Evolutionary conservation across 192 early-diverging fungal species (phyloP).

Genomic region (Chytriomyces sp.): DNA sequence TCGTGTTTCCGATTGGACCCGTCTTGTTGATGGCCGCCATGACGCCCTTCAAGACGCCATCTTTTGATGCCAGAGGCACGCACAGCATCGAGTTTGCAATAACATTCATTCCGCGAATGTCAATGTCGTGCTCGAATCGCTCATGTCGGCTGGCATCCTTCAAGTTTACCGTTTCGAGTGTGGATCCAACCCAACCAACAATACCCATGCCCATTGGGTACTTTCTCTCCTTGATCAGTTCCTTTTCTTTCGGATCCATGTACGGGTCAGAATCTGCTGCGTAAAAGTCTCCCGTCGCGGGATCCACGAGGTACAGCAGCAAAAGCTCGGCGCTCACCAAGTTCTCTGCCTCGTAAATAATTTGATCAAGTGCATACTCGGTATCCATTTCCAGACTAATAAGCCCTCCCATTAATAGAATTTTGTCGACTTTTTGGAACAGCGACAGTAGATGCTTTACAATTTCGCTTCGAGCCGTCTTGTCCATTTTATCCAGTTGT

Average conservation of each 20-base stretch:
- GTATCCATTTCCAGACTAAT: slow-evolving; percentile 51
- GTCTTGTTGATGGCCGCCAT: slow-evolving; percentile 54
- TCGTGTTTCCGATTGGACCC: slow-evolving; percentile 30
- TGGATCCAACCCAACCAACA: slow-evolving; percentile 48
- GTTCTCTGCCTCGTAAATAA: slow-evolving; percentile 40
- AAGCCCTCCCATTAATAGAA: slow-evolving; percentile 41
- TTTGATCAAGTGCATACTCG: slow-evolving; percentile 41
- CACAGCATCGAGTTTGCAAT: slow-evolving; percentile 41
- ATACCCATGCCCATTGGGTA: slow-evolving; percentile 49
- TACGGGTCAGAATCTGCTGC: slow-evolving; percentile 35
- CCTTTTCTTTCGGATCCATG: slow-evolving; percentile 35
- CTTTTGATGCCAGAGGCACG: slow-evolving; percentile 46
- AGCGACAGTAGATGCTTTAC: slow-evolving; percentile 48
- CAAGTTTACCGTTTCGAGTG: slow-evolving; percentile 42
- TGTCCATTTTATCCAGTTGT: slow-evolving; percentile 55
- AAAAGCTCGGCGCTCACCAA: slow-evolving; percentile 45
- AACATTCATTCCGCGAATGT: slow-evolving; percentile 30
- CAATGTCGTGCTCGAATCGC: slow-evolving; percentile 48
- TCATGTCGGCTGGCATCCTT: slow-evolving; percentile 45
- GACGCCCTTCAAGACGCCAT: slow-evolving; percentile 47
- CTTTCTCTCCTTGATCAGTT: slow-evolving; percentile 26
- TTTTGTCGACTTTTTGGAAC: slow-evolving; percentile 51
- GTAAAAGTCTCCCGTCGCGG: slow-evolving; percentile 45
- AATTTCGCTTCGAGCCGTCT: slow-evolving; percentile 34
- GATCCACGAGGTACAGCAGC: slow-evolving; percentile 50